Evolutionary conservation across 306 rosid genomes (phyloP).

Genomic region (Acacia crassicarpa): DNA sequence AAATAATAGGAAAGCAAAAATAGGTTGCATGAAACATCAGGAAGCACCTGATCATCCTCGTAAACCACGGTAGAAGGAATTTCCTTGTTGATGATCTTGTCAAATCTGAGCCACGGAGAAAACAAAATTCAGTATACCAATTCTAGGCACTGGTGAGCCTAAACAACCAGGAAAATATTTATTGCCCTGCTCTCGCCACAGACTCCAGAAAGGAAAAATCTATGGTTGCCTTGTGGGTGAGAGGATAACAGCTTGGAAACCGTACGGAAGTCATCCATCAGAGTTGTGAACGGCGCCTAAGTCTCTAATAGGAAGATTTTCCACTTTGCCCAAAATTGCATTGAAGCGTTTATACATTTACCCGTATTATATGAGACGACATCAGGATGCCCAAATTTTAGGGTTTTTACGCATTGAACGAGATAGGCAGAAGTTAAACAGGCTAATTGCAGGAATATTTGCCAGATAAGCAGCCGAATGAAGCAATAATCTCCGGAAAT

Average conservation of each 20-base stretch:
- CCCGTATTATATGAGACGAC: not conserved
- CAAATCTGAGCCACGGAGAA: constrained; percentile 56
- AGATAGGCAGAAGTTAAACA: not conserved
- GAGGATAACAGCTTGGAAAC: not conserved
- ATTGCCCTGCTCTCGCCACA: not conserved
- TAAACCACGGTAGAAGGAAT: constrained; percentile 75
- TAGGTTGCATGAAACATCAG: not conserved
- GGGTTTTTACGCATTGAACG: not conserved
- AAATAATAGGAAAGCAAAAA: not conserved
- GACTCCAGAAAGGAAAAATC: not conserved
- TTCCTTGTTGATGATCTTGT: constrained; percentile 77
- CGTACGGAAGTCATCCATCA: not conserved
- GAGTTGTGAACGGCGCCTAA: not conserved
- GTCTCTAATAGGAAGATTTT: not conserved
- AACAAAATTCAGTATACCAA: not conserved
- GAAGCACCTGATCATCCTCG: constrained; percentile 80
- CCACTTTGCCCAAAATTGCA: not conserved
- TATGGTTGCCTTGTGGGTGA: not conserved
- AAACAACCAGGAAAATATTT: not conserved
- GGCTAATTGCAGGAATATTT: not conserved
- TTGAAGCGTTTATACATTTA: not conserved
- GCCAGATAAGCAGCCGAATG: not conserved
- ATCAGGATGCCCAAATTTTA: constrained; percentile 3
- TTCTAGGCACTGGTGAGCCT: not conserved
- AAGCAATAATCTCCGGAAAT: not conserved